These are phyloP conservation scores for Colletotrichum orchidophilum DNA, from an alignment of 2,329 filamentous ascomycete species.

Conservation along the genomic window DNA sequence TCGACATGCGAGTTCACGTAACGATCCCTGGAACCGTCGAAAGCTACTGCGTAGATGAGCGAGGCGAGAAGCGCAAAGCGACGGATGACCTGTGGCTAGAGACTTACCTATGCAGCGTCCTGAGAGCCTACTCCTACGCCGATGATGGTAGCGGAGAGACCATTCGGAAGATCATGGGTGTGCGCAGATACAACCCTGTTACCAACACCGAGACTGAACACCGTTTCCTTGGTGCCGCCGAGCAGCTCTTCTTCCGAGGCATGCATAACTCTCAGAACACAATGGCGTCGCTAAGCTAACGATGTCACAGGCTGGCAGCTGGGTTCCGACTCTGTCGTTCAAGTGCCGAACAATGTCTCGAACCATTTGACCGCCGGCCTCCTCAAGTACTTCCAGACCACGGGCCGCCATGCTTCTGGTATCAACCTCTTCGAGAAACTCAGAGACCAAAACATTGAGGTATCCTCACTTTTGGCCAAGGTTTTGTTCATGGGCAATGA, in stretches of 20 bases:
- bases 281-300: conserved; percentile 34
- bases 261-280: conserved; percentile 33
- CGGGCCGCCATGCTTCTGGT: conserved; percentile 90
- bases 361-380: conserved; percentile 96
- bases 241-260: conserved; percentile 95
- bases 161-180: conserved; percentile 97
- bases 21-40: conserved; percentile 97
- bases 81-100: conserved; percentile 97
- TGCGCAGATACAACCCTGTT: conserved; percentile 95
- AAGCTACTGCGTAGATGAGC: conserved; percentile 96
- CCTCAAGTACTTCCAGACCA: conserved; percentile 93
- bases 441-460: conserved; percentile 87
- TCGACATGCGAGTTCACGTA: conserved; percentile 98
- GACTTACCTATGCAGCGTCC: conserved; percentile 94
- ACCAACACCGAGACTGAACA: conserved; percentile 99
- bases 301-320: conserved; percentile 80
- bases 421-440: conserved; percentile 99
- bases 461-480: conserved; percentile 89
- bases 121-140: conserved; percentile 95
- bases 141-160: conserved; percentile 94
- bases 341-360: conserved; percentile 95
- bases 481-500: conserved; percentile 96
- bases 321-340: conserved; percentile 95
- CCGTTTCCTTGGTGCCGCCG: conserved; percentile 91
- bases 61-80: conserved; percentile 91